Conservation (phyloP, 2,329 filamentous ascomycete species). For the Apiospora koreana region DNA sequence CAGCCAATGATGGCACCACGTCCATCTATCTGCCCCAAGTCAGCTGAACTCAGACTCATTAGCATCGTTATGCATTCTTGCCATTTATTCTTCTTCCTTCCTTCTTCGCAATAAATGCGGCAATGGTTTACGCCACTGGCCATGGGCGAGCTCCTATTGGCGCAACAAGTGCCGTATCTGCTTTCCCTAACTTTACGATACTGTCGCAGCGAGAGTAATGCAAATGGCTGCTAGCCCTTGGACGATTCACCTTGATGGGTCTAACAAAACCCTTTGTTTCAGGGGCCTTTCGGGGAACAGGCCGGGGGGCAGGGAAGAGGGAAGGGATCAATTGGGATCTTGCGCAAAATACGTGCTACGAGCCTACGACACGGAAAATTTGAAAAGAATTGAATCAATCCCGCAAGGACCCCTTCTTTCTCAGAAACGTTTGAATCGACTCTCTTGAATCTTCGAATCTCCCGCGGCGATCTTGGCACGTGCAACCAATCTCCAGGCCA, state of each 20-base stretch:
- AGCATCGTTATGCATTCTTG: neutral
- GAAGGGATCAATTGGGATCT: neutral
- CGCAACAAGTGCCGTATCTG: neutral
- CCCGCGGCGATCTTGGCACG: neutral
- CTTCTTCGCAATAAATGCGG: neutral
- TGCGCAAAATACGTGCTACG: no score
- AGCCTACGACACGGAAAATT: neutral
- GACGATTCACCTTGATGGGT: constrained; percentile 11
- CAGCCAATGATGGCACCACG: neutral
- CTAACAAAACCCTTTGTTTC: constrained; percentile 11
- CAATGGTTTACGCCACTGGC: neutral
- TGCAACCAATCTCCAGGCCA: constrained; percentile 3
- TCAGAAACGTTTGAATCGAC: neutral
- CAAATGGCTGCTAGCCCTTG: neutral
- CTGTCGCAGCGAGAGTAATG: constrained; percentile 3
- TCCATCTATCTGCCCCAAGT: neutral
- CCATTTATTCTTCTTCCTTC: neutral
- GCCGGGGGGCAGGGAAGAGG: no score
- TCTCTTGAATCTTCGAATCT: neutral
- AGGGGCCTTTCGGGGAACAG: neutral
- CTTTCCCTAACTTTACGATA: neutral
- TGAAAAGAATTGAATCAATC: neutral
- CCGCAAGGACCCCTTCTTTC: neutral
- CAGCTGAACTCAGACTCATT: neutral
- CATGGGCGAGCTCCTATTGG: neutral